A percentile compares a stretch with the other conserved stretches of the same genome.
Evolutionary conservation across 176 grass and related monocot genomes (phyloP).

Genomic region (Musa troglodytarum): DNA sequence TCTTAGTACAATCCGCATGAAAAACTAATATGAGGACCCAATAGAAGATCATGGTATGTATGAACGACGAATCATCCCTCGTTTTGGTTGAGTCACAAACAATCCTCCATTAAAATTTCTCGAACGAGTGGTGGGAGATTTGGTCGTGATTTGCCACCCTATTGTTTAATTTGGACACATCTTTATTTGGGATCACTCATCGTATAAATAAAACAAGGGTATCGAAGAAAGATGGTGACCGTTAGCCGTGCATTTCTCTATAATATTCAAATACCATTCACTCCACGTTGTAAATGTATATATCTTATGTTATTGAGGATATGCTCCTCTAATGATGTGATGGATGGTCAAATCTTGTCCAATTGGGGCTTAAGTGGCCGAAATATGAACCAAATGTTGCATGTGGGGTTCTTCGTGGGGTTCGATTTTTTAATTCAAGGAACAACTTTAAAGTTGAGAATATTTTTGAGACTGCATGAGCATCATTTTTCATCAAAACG

Average conservation of each 20-base stretch:
- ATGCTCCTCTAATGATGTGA: conserved; percentile 1
- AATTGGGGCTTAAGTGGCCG: background rate
- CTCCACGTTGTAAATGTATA: background rate
- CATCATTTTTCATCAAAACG: too few species aligned
- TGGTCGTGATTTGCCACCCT: background rate
- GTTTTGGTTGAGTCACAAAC: background rate
- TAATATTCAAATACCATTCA: background rate
- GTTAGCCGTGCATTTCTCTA: background rate
- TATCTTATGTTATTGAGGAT: background rate
- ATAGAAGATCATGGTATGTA: background rate
- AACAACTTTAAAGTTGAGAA: background rate
- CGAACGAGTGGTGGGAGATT: background rate
- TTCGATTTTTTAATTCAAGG: background rate
- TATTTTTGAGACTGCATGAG: background rate
- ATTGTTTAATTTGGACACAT: background rate
- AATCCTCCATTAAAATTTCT: background rate
- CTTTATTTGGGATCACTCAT: background rate
- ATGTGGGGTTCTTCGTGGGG: background rate
- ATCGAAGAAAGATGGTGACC: background rate
- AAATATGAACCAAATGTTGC: background rate
- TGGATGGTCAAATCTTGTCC: conserved; percentile 3
- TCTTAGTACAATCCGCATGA: too few species aligned
- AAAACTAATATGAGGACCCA: background rate
- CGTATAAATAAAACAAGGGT: background rate
- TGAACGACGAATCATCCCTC: background rate